Percentiles rank a stretch among this genome's conserved stretches.
These are phyloP conservation scores for Umbellularia californica DNA, from an alignment of 164 flowering plant species.

Conservation along the genomic window DNA sequence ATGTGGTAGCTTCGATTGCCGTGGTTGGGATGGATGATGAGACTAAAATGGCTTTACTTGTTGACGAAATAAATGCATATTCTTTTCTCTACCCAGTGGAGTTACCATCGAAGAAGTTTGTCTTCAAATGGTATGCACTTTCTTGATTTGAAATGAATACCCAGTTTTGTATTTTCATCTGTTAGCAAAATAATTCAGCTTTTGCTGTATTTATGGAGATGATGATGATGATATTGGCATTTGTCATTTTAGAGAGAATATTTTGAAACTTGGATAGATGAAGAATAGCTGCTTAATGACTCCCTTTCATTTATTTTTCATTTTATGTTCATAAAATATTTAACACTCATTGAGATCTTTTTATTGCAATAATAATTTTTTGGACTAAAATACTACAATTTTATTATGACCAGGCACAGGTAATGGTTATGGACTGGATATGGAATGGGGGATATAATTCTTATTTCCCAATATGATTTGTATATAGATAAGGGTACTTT, in stretches of 20 bases:
- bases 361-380: not conserved
- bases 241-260: not conserved
- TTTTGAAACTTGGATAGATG: not conserved
- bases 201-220: not conserved
- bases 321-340: too few species aligned
- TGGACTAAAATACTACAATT: not conserved
- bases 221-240: not conserved
- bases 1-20: conserved; percentile 19
- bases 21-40: conserved; percentile 47
- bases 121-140: conserved; percentile 70
- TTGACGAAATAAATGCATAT: conserved; percentile 89
- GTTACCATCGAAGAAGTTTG: conserved; percentile 54
- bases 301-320: not conserved
- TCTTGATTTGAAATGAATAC: not conserved
- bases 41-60: conserved; percentile 44
- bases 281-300: not conserved
- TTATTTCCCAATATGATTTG: too few species aligned
- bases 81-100: conserved; percentile 68
- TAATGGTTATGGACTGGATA: too few species aligned
- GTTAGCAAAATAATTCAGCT: not conserved
- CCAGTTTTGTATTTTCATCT: not conserved
- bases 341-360: too few species aligned
- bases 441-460: too few species aligned
- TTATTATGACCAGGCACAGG: too few species aligned
- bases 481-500: too few species aligned